These are phyloP conservation scores for Eutypella sp. DNA, from an alignment of 2,329 filamentous ascomycete species.

Conservation along the genomic window DNA sequence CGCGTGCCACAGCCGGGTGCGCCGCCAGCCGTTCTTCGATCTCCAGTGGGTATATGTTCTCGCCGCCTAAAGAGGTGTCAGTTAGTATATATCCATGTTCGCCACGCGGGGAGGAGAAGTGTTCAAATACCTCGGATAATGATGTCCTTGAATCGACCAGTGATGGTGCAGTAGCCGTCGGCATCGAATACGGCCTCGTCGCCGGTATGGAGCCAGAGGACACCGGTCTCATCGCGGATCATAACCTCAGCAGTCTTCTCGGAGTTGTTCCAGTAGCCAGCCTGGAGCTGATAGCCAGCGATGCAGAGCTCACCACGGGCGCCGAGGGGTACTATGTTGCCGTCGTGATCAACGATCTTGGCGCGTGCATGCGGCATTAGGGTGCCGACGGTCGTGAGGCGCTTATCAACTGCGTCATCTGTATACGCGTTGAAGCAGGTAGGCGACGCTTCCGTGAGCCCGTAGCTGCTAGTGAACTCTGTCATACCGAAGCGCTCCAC, in stretches of 20 bases:
- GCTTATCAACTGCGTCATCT: conserved; percentile 61
- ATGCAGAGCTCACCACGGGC: conserved; percentile 70
- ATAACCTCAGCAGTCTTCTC: conserved; percentile 65
- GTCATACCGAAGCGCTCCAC: conserved; percentile 69
- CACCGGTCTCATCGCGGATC: conserved; percentile 46
- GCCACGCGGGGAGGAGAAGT: neutral
- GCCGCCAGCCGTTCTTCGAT: conserved; percentile 68
- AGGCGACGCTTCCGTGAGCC: conserved; percentile 72
- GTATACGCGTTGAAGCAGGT: conserved; percentile 79
- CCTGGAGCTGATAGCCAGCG: conserved; percentile 70
- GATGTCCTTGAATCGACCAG: conserved; percentile 73
- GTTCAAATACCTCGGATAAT: conserved; percentile 58
- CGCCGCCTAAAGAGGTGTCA: conserved; percentile 40
- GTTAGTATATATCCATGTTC: too few relatives aligned
- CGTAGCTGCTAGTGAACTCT: conserved; percentile 66
- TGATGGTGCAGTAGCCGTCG: conserved; percentile 66
- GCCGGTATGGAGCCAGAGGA: conserved; percentile 61
- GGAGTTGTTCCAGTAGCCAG: conserved; percentile 63
- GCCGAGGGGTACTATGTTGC: conserved; percentile 62
- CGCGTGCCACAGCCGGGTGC: conserved; percentile 57
- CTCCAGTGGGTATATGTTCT: conserved; percentile 70
- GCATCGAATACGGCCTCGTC: conserved; percentile 66
- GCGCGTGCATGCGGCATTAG: conserved; percentile 71
- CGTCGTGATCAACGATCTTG: conserved; percentile 69
- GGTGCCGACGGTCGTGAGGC: conserved; percentile 69